Evolutionary conservation across 2,329 filamentous ascomycete species (phyloP).

Genomic region (Magnaporthiopsis rhizophila): DNA sequence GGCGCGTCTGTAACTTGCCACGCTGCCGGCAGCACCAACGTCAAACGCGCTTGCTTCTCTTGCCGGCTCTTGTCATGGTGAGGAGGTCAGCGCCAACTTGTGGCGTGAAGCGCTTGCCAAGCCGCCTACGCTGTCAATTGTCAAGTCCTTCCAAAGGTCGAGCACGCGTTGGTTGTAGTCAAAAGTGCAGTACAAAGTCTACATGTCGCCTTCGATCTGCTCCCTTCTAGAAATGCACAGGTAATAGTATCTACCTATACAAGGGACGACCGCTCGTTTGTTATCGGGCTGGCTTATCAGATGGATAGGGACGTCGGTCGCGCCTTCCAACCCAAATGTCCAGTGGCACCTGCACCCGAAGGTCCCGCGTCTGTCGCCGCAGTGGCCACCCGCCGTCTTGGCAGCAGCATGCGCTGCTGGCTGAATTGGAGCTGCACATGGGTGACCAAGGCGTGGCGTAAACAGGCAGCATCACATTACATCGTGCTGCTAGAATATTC

Average conservation of each 20-base stretch:
- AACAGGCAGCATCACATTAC: not conserved
- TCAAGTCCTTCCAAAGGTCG: no score
- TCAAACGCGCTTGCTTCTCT: not conserved
- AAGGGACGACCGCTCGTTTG: not conserved
- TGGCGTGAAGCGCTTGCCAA: no score
- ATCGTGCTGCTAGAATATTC: not conserved
- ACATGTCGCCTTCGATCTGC: no score
- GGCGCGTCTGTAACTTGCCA: not conserved
- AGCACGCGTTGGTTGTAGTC: no score
- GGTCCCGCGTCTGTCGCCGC: no score
- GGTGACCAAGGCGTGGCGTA: not conserved
- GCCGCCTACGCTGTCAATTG: no score
- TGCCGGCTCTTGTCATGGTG: not conserved
- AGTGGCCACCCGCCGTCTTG: no score
- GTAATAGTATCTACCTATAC: no score
- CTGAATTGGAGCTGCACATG: not conserved
- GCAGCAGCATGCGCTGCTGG: not conserved
- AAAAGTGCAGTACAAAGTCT: no score
- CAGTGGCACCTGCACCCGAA: not conserved
- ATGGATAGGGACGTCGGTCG: not conserved
- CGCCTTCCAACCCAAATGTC: no score
- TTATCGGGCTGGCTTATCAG: not conserved
- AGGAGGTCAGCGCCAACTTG: no score
- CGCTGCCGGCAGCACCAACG: not conserved
- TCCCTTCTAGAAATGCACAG: no score